Evolutionary conservation across 1,139 yeast genomes (phyloP).

Genomic region (Scheffersomyces lignicola): DNA sequence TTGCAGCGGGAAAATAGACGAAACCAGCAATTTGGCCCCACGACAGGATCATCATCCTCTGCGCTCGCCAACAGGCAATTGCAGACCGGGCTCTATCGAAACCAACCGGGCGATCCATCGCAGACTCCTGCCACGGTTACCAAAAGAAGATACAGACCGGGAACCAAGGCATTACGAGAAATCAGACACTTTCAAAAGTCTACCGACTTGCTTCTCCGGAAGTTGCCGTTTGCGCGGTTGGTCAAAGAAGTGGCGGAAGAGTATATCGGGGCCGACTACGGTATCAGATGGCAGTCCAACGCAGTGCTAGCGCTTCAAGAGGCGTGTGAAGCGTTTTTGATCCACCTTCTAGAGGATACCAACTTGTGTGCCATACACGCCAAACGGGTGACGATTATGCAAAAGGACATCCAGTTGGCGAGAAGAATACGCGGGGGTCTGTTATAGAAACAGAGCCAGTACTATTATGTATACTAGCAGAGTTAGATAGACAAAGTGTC

Average conservation of each 20-base stretch:
- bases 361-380: slow-evolving; percentile 91
- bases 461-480: neutral
- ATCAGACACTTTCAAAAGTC: slow-evolving; percentile 76
- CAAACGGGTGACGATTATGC: slow-evolving; percentile 91
- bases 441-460: too few relatives aligned
- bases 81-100: slow-evolving; percentile 43
- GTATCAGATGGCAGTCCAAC: slow-evolving; percentile 84
- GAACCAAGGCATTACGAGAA: slow-evolving; percentile 74
- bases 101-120: slow-evolving; percentile 52
- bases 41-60: slow-evolving; percentile 4
- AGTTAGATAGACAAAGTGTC: neutral
- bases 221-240: slow-evolving; percentile 88
- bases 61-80: slow-evolving; percentile 12
- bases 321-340: slow-evolving; percentile 87
- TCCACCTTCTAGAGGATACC: slow-evolving; percentile 86
- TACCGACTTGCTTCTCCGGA: slow-evolving; percentile 74
- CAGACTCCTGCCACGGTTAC: slow-evolving; percentile 18
- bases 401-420: slow-evolving; percentile 88
- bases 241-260: slow-evolving; percentile 80
- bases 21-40: slow-evolving; percentile 6
- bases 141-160: slow-evolving; percentile 65
- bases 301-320: slow-evolving; percentile 90
- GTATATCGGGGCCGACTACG: slow-evolving; percentile 57
- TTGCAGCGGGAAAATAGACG: slow-evolving; percentile 10
- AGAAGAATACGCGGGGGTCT: slow-evolving; percentile 75